phyloP scores from a whole-genome alignment of 257 asterid species.

The Gynochthodes officinalis region DNA sequence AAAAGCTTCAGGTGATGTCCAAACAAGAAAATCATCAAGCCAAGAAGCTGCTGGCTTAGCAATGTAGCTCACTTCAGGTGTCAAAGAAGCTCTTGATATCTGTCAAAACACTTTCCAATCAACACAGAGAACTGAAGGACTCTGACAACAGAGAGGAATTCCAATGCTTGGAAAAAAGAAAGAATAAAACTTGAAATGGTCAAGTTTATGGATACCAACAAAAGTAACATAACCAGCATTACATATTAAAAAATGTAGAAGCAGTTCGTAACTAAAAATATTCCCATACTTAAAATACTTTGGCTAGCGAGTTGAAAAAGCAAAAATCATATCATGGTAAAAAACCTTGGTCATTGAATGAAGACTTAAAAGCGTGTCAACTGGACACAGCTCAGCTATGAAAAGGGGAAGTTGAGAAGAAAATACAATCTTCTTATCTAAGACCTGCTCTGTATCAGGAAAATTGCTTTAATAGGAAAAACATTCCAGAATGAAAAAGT shows the following conservation, averaged over 20 bases:
- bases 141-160: neutral
- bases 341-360: neutral
- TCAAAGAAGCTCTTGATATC: conserved; percentile 90
- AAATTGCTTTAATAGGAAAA: neutral
- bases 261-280: neutral
- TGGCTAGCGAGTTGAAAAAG: neutral
- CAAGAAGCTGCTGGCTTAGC: conserved; percentile 99
- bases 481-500: neutral
- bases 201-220: neutral
- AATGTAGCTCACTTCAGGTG: conserved; percentile 84
- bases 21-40: conserved; percentile 98
- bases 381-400: neutral
- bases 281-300: neutral
- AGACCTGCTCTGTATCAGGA: neutral
- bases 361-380: neutral
- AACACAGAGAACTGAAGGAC: neutral
- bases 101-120: conserved; percentile 20
- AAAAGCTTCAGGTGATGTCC: conserved; percentile 97
- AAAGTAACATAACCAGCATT: neutral
- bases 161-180: neutral
- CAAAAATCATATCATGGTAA: neutral
- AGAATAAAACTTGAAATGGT: neutral
- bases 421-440: neutral
- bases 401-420: neutral
- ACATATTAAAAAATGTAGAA: neutral